Percentiles rank a stretch among this genome's conserved stretches.
Evolutionary conservation across 805 yeast genomes (phyloP).

Genomic region (Zygosaccharomyces lentus): DNA sequence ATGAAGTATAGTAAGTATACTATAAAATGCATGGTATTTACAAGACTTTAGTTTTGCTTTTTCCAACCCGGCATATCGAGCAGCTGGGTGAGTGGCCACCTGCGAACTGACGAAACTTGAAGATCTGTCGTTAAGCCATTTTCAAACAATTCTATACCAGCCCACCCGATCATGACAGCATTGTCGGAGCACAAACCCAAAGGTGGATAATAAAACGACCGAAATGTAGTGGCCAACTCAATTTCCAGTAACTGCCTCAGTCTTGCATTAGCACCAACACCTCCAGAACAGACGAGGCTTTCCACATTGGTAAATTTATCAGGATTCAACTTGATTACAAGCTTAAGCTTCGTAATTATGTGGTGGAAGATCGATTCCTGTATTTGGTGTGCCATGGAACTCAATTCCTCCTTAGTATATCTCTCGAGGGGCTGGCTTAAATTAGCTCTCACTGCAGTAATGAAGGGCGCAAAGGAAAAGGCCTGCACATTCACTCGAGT

Average conservation of each 20-base stretch:
- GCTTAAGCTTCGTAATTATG: slow-evolving; percentile 55
- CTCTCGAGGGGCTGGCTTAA: slow-evolving; percentile 20
- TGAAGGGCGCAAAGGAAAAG: slow-evolving; percentile 78
- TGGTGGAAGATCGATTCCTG: slow-evolving; percentile 73
- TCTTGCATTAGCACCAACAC: slow-evolving; percentile 76
- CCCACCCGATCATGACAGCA: slow-evolving; percentile 96
- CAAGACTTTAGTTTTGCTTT: slow-evolving; percentile 2
- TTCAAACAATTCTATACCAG: slow-evolving; percentile 86
- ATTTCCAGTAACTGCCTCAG: slow-evolving; percentile 47
- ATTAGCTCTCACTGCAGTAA: slow-evolving; percentile 48
- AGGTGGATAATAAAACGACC: slow-evolving; percentile 62
- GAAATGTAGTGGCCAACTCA: slow-evolving; percentile 34
- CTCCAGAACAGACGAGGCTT: slow-evolving; percentile 83
- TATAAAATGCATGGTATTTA: slow-evolving; percentile 2
- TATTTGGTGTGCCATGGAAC: slow-evolving; percentile 51
- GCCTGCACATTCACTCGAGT: slow-evolving; percentile 43
- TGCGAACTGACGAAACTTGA: slow-evolving; percentile 59
- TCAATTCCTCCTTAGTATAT: slow-evolving; percentile 25
- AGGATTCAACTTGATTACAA: slow-evolving; percentile 41
- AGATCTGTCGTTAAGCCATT: slow-evolving; percentile 43
- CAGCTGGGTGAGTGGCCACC: slow-evolving; percentile 73
- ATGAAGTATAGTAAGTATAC: not conserved
- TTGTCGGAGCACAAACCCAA: slow-evolving; percentile 82
- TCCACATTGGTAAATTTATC: slow-evolving; percentile 40
- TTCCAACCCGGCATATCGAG: slow-evolving; percentile 51